Conservation (phyloP, 2,329 filamentous ascomycete genomes). For the Alternaria brassicicola region DNA sequence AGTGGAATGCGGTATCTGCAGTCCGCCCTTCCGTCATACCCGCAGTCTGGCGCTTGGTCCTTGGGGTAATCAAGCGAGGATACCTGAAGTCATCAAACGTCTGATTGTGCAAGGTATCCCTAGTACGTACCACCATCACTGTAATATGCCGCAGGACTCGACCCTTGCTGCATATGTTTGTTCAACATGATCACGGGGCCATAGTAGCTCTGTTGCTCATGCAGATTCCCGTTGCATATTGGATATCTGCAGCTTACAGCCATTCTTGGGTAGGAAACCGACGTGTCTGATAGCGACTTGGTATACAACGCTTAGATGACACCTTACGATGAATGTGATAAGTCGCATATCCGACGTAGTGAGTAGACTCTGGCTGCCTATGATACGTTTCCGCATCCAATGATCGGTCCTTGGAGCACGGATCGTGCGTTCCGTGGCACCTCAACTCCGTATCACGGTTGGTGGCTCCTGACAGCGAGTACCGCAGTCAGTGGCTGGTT, state of each 20-base stretch:
- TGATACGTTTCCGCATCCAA: not conserved
- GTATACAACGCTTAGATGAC: not conserved
- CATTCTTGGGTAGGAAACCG: not conserved
- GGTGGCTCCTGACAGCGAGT: conserved; percentile 7
- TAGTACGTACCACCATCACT: not conserved
- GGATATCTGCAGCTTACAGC: conserved; percentile 18
- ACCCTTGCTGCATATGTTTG: conserved; percentile 4
- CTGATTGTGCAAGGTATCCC: not conserved
- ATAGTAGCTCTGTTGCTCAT: not conserved
- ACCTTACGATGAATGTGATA: conserved; percentile 3
- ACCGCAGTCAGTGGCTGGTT: conserved; percentile 9
- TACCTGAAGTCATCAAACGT: not conserved
- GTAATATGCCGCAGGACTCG: conserved; percentile 5
- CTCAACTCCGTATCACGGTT: not conserved
- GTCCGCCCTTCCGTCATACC: not conserved
- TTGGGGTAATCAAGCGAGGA: not conserved
- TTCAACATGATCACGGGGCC: not conserved
- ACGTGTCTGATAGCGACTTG: not conserved
- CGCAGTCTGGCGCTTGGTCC: not conserved
- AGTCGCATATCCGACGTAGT: not conserved
- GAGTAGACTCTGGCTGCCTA: conserved; percentile 2
- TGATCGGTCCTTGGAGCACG: not conserved
- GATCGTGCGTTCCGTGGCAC: not conserved
- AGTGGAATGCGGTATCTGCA: not conserved
- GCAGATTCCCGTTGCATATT: conserved; percentile 9